A percentile compares a stretch with the other conserved stretches of the same genome.
Conservation (phyloP, 345 rosid genomes). For the Pistacia integerrima region DNA sequence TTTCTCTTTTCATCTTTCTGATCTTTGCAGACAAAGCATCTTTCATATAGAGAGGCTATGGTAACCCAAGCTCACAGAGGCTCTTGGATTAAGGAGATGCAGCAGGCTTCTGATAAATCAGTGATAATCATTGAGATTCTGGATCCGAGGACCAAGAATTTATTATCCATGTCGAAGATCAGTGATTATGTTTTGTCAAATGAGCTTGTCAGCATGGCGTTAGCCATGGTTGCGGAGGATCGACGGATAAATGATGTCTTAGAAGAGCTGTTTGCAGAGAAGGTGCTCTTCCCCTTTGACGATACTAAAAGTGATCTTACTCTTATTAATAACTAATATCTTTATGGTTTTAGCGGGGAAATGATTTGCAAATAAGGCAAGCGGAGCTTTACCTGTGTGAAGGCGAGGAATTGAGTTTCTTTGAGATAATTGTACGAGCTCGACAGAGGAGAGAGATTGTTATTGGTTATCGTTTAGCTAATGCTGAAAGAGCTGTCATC, state of each 20-base stretch:
- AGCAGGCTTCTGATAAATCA: slow-evolving; percentile 69
- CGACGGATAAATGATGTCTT: slow-evolving; percentile 65
- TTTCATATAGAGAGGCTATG: slow-evolving; percentile 54
- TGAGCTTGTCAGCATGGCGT: slow-evolving; percentile 82
- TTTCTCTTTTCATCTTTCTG: background rate
- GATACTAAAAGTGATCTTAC: too few species aligned
- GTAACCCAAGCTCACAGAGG: slow-evolving; percentile 40
- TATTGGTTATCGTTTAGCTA: slow-evolving; percentile 57
- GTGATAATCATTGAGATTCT: slow-evolving; percentile 75
- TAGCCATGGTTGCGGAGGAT: slow-evolving; percentile 87
- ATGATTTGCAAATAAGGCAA: slow-evolving; percentile 65
- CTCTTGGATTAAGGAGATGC: slow-evolving; percentile 84
- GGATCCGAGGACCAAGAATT: slow-evolving; percentile 72
- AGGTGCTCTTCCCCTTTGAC: slow-evolving; percentile 39
- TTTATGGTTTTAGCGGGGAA: slow-evolving; percentile 45
- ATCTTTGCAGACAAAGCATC: slow-evolving; percentile 60
- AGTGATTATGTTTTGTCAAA: slow-evolving; percentile 76
- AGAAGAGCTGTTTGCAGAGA: slow-evolving; percentile 78
- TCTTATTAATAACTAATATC: background rate
- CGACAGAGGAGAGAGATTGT: slow-evolving; percentile 68
- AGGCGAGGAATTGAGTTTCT: slow-evolving; percentile 73
- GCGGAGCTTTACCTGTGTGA: slow-evolving; percentile 60
- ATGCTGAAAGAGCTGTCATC: slow-evolving; percentile 63
- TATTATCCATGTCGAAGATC: slow-evolving; percentile 67
- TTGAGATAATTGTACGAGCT: slow-evolving; percentile 56